Evolutionary conservation across 2,329 filamentous ascomycete genomes (phyloP).

Genomic region (Scedosporium dehoogii): DNA sequence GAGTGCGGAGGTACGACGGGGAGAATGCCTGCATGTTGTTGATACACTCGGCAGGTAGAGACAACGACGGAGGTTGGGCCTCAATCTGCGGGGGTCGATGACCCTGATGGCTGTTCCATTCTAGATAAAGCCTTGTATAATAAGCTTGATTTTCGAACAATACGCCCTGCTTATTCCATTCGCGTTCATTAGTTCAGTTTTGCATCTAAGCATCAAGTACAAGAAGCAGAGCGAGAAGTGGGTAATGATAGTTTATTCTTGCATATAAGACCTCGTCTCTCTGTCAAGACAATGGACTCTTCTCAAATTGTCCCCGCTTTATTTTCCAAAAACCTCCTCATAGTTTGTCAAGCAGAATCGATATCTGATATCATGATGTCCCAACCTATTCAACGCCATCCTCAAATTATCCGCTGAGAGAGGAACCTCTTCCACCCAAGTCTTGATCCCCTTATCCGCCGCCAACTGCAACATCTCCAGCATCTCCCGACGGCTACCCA

Average conservation of each 20-base stretch:
- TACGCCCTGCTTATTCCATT: background rate
- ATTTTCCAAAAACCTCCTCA: constrained; percentile 52
- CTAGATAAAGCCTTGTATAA: background rate
- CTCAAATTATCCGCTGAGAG: constrained; percentile 64
- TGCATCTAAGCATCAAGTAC: background rate
- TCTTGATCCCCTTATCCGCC: constrained; percentile 57
- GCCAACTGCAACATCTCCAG: constrained; percentile 63
- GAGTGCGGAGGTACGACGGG: background rate
- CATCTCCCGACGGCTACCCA: constrained; percentile 61
- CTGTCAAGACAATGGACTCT: background rate
- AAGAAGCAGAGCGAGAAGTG: no score
- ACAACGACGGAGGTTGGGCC: background rate
- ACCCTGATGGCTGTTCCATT: background rate
- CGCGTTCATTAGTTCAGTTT: background rate
- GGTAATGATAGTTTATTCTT: no score
- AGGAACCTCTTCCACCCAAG: constrained; percentile 64
- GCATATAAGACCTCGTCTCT: background rate
- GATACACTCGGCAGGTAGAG: background rate
- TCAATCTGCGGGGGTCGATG: background rate
- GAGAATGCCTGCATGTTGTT: background rate
- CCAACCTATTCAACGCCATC: constrained; percentile 57
- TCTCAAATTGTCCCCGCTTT: background rate
- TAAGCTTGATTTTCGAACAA: background rate
- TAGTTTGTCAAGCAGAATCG: constrained; percentile 66
- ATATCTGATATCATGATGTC: constrained; percentile 63